Conservation (phyloP, 768 basidiomycete species). For the Termitomyces sp. region DNA sequence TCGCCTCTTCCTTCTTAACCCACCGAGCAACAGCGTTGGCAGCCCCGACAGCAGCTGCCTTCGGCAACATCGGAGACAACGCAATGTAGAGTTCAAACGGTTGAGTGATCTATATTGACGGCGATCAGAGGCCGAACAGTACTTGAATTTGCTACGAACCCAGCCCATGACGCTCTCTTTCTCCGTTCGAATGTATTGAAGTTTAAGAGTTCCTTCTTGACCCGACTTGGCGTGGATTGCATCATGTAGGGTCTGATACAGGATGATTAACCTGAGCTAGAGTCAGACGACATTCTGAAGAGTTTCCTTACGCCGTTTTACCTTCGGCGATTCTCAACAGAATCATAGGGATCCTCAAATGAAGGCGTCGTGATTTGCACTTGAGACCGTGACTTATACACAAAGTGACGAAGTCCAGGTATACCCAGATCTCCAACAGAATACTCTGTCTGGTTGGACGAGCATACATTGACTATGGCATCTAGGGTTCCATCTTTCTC, state of each 20-base stretch:
- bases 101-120: slow-evolving; percentile 72
- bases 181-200: slow-evolving; percentile 84
- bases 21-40: slow-evolving; percentile 89
- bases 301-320: slow-evolving; percentile 20
- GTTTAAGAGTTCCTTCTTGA: slow-evolving; percentile 73
- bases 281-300: not conserved
- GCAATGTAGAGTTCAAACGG: slow-evolving; percentile 90
- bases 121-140: not conserved
- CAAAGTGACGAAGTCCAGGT: slow-evolving; percentile 88
- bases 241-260: slow-evolving; percentile 88
- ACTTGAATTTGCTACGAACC: slow-evolving; percentile 48
- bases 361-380: slow-evolving; percentile 86
- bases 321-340: slow-evolving; percentile 56
- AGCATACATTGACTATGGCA: slow-evolving; percentile 45
- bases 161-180: slow-evolving; percentile 92
- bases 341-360: slow-evolving; percentile 86
- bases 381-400: slow-evolving; percentile 87
- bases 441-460: slow-evolving; percentile 54
- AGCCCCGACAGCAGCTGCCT: slow-evolving; percentile 81
- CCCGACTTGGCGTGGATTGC: slow-evolving; percentile 88
- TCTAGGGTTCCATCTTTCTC: slow-evolving; percentile 53
- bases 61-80: slow-evolving; percentile 79
- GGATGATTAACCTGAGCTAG: slow-evolving; percentile 61
- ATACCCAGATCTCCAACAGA: slow-evolving; percentile 75
- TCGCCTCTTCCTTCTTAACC: slow-evolving; percentile 85